Conservation (phyloP, 1,284 basidiomycete genomes). For the Ceratobasidium sp. region DNA sequence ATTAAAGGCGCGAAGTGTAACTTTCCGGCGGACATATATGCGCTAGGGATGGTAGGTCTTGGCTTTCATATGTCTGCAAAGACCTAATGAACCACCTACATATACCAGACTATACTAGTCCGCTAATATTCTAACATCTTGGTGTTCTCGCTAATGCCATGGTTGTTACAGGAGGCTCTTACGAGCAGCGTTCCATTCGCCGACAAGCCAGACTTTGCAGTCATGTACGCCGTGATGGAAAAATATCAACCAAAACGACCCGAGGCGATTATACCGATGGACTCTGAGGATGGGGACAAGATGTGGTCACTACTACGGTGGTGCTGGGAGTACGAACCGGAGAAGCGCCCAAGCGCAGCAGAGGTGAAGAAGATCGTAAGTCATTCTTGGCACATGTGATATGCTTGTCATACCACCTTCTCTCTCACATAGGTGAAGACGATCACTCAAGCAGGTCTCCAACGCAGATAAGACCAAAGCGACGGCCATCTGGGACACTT, state of each 20-base stretch:
- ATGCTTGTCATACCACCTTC: no score
- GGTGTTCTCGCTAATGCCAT: not conserved
- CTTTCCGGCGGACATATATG: not conserved
- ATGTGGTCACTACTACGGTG: not conserved
- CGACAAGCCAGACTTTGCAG: not conserved
- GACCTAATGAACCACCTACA: not conserved
- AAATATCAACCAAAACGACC: not conserved
- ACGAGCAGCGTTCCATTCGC: not conserved
- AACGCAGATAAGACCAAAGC: no score
- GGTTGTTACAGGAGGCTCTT: not conserved
- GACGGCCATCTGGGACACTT: no score
- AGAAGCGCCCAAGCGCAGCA: not conserved
- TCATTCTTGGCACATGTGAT: not conserved
- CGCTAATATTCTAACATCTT: not conserved
- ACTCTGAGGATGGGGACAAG: not conserved
- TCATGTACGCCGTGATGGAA: not conserved
- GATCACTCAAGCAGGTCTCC: no score
- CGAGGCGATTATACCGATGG: not conserved
- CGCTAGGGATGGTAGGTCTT: conserved; percentile 5
- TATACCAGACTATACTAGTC: not conserved
- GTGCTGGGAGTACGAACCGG: not conserved
- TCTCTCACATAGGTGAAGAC: no score
- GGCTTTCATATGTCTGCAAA: not conserved
- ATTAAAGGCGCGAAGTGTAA: not conserved
- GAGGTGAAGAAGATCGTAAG: not conserved